These are phyloP conservation scores for Coemansia sp. DNA, from an alignment of 192 early-diverging fungal genomes.

Conservation along the genomic window DNA sequence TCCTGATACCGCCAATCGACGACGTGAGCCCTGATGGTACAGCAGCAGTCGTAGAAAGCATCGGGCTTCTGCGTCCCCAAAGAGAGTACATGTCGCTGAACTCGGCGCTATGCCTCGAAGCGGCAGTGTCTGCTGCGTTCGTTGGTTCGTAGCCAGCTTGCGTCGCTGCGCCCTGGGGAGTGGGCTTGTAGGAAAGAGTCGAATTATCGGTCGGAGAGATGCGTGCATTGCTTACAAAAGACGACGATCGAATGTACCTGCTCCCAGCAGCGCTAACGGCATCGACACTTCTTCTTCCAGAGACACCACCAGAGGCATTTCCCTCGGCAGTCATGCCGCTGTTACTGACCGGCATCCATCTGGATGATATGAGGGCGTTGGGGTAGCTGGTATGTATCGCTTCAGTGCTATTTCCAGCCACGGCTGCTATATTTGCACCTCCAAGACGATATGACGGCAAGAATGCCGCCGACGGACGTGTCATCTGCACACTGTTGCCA, in stretches of 20 bases:
- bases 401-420: not conserved
- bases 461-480: constrained; percentile 1
- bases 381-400: not conserved
- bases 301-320: not conserved
- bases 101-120: constrained; percentile 28
- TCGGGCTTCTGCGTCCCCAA: constrained; percentile 16
- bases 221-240: constrained; percentile 5
- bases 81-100: constrained; percentile 24
- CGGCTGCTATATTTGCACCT: constrained; percentile 3
- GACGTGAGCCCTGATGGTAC: not conserved
- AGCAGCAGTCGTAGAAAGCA: constrained; percentile 3
- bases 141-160: not conserved
- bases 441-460: constrained; percentile 6
- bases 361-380: not conserved
- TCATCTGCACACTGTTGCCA: not conserved
- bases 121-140: not conserved
- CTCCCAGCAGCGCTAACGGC: not conserved
- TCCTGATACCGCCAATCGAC: not conserved
- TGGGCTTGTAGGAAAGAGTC: constrained; percentile 3
- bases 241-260: constrained; percentile 19
- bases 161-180: not conserved
- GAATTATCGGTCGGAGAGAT: not conserved
- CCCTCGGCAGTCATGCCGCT: not conserved
- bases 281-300: not conserved
- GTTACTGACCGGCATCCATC: constrained; percentile 1